A percentile compares a stretch with the other conserved stretches of the same genome.
These are phyloP conservation scores for Pisolithus tinctorius DNA, from an alignment of 768 basidiomycete species.

Conservation along the genomic window DNA sequence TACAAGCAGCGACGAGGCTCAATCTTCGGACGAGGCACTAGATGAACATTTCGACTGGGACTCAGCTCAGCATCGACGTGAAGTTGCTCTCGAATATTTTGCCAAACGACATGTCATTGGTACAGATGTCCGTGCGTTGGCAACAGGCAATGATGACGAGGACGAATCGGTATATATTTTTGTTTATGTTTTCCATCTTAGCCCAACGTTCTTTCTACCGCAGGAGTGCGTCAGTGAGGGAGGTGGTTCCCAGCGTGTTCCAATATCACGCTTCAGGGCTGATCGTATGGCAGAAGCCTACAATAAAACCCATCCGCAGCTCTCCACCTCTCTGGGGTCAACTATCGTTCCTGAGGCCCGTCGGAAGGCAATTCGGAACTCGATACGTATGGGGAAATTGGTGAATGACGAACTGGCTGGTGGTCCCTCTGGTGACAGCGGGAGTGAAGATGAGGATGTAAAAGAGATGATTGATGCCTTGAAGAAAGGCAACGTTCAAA, in stretches of 20 bases:
- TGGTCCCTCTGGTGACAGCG: conserved; percentile 45
- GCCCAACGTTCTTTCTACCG: not conserved
- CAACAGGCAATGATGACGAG: conserved; percentile 37
- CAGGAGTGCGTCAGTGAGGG: conserved; percentile 25
- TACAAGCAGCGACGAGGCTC: conserved; percentile 21
- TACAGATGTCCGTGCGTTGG: conserved; percentile 44
- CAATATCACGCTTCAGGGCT: conserved; percentile 62
- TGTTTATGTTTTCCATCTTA: conserved; percentile 1
- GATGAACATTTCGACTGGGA: conserved; percentile 55
- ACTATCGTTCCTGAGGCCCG: conserved; percentile 38
- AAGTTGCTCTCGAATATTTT: conserved; percentile 68
- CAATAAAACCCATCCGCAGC: conserved; percentile 29
- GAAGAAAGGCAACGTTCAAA: conserved; percentile 44
- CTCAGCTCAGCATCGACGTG: conserved; percentile 61
- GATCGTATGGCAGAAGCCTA: conserved; percentile 46
- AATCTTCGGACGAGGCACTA: conserved; percentile 31
- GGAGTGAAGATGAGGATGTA: conserved; percentile 42
- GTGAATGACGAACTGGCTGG: conserved; percentile 47
- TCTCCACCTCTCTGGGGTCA: conserved; percentile 36
- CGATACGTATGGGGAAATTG: conserved; percentile 51
- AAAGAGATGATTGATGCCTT: conserved; percentile 49
- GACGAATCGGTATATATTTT: conserved; percentile 36
- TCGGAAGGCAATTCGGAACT: conserved; percentile 42
- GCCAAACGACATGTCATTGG: conserved; percentile 53
- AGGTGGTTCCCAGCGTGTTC: conserved; percentile 33